These are phyloP conservation scores for Chalara sp. DNA, from an alignment of 2,329 filamentous ascomycete species.

Conservation along the genomic window DNA sequence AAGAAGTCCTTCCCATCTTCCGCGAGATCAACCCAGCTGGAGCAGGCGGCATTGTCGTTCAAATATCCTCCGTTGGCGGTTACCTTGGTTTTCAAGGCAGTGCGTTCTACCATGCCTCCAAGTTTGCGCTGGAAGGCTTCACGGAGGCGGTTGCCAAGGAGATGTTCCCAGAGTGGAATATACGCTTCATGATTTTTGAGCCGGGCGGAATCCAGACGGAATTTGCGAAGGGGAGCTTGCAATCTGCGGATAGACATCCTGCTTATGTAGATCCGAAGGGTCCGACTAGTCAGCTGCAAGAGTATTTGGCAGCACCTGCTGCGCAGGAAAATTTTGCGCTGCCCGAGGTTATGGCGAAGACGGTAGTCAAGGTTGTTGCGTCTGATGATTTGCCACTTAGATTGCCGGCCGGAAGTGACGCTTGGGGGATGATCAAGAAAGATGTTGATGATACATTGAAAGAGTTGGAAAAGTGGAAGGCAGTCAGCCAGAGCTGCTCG, in stretches of 20 bases:
- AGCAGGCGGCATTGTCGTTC: constrained; percentile 30
- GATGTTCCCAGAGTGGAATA: constrained; percentile 28
- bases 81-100: constrained; percentile 28
- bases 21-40: constrained; percentile 6
- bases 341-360: constrained; percentile 7
- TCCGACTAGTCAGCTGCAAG: constrained; percentile 19
- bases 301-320: constrained; percentile 3
- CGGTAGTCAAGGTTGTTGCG: constrained; percentile 6
- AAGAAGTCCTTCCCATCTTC: constrained; percentile 4
- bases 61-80: constrained; percentile 32
- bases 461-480: neutral
- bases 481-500: neutral
- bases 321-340: constrained; percentile 6
- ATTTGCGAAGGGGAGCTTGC: constrained; percentile 22
- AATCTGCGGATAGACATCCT: constrained; percentile 6
- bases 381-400: constrained; percentile 13
- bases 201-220: constrained; percentile 35
- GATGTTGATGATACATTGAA: neutral
- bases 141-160: constrained; percentile 29
- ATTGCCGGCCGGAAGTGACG: constrained; percentile 11
- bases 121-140: constrained; percentile 34
- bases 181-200: constrained; percentile 32
- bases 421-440: constrained; percentile 15
- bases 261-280: constrained; percentile 19
- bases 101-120: constrained; percentile 30